Evolutionary conservation across 176 grass and related monocot genomes (phyloP), one percentile per base, ranked within the genome.

Genomic region (barley (Hordeum vulgare)): DNA sequence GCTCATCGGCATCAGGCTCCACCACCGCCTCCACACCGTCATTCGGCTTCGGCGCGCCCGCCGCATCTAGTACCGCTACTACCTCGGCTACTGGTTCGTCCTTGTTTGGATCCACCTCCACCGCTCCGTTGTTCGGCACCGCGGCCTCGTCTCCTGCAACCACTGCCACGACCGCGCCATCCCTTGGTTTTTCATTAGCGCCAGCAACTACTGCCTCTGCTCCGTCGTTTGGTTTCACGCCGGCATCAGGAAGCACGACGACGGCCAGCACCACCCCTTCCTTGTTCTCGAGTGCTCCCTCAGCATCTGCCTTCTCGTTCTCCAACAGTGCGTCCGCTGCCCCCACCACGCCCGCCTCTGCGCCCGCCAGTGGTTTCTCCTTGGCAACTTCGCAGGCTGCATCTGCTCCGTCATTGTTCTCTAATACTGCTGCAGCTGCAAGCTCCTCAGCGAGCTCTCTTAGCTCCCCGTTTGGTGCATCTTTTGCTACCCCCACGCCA

Each of bases 41-140:
- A 33, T 79, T 88, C 42, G 86, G 79, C 15, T 89, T 86, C 83
- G 80, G 73, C 31, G 79, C 60, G 26, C 75, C 88, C 9, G 88
- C 91, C 49, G 58, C 88, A 83, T 85, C 91, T 21, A 88, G 47
- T 61, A 51, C 74, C 3, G 18, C 78, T 9, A 47, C 85, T 7
- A 75, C 88, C 26, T 31, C 85, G 5, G 21, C 88, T 51, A 70
- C 79, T 28, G 65, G 80, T 24, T 89, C 86, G 35, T 20, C 86
- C 25, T 66, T 87, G 82, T 93, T 90, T 67, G 90, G 86, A 77
- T 90, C 83, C 44, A 58, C 85, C 51, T 80, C 90, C 35, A 74
- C 93, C 7, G 64, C 81, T 17, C 65, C 81, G 17, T 61, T 83
- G 29, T 67, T 86, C 66, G 64, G 83, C 56, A 74, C 45, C 36